phyloP scores from a whole-genome alignment of 2,329 filamentous ascomycete genomes.

The Didymella lethalis region DNA sequence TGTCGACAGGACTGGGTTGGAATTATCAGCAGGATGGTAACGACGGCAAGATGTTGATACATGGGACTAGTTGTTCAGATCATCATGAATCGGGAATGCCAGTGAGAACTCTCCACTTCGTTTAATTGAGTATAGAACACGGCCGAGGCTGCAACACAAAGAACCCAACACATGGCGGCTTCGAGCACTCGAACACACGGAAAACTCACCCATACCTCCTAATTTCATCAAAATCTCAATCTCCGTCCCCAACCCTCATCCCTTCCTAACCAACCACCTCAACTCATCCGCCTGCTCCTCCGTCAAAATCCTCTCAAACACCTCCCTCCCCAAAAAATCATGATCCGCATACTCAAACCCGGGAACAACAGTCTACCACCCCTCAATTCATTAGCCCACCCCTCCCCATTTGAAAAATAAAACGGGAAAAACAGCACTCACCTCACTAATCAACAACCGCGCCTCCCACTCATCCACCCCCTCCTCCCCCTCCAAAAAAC shows the following conservation, averaged over 20 bases:
- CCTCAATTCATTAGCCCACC: not conserved
- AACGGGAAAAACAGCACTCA: conserved; percentile 23
- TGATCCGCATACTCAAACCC: conserved; percentile 74
- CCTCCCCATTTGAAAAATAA: no score
- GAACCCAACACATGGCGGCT: not conserved
- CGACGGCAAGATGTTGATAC: no score
- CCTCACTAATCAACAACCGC: conserved; percentile 70
- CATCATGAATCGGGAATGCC: no score
- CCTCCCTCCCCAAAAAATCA: conserved; percentile 65
- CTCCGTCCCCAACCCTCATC: not conserved
- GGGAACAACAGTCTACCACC: conserved; percentile 64
- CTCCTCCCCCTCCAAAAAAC: conserved; percentile 60
- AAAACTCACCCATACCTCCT: no score
- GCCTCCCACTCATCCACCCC: conserved; percentile 53
- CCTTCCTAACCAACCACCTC: conserved; percentile 50
- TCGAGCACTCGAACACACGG: no score
- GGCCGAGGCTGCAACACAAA: no score
- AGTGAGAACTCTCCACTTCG: no score
- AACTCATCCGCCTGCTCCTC: conserved; percentile 59
- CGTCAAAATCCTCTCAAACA: conserved; percentile 59
- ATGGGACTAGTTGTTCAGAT: no score
- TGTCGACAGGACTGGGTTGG: no score
- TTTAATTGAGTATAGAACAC: no score
- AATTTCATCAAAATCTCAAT: no score
- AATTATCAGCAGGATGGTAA: no score